Conservation (phyloP, 495 filamentous ascomycete species). For the Filosporella fistucella region DNA sequence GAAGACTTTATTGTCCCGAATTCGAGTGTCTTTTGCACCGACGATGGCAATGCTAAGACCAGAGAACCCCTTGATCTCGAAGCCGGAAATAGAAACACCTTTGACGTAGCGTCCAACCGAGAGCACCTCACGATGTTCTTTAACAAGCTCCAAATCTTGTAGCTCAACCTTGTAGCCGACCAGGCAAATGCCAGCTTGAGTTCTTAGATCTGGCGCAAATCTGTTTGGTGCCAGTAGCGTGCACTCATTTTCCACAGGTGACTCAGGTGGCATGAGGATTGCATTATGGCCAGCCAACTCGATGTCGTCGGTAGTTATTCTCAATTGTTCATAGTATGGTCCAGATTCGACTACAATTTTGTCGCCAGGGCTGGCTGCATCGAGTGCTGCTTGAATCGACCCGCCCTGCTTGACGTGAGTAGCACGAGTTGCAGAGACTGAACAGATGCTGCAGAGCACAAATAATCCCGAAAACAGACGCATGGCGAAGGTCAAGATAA, state of each 20-base stretch:
- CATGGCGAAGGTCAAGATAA: too few relatives aligned
- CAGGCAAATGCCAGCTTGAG: conserved; percentile 16
- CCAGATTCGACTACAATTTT: conserved; percentile 9
- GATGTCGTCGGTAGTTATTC: conserved; percentile 8
- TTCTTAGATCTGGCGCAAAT: background rate
- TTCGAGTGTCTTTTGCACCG: conserved; percentile 4
- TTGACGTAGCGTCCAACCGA: conserved; percentile 10
- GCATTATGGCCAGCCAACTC: conserved; percentile 7
- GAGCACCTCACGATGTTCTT: conserved; percentile 9
- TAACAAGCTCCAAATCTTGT: background rate
- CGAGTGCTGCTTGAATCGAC: conserved; percentile 5
- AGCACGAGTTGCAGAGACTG: too few relatives aligned
- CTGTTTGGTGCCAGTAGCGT: conserved; percentile 1
- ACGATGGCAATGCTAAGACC: conserved; percentile 19
- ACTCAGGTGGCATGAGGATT: conserved; percentile 3
- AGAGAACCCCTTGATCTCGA: conserved; percentile 8
- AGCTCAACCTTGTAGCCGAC: conserved; percentile 5
- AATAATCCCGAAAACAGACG: too few relatives aligned
- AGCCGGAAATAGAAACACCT: conserved; percentile 4
- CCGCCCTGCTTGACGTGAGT: too few relatives aligned
- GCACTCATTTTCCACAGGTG: conserved; percentile 1
- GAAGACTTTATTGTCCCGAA: conserved; percentile 4
- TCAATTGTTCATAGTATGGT: conserved; percentile 13
- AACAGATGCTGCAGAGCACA: too few relatives aligned
- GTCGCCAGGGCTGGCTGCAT: conserved; percentile 4